Evolutionary conservation across 2,329 filamentous ascomycete genomes (phyloP).

Genomic region (Fusarium sp.): DNA sequence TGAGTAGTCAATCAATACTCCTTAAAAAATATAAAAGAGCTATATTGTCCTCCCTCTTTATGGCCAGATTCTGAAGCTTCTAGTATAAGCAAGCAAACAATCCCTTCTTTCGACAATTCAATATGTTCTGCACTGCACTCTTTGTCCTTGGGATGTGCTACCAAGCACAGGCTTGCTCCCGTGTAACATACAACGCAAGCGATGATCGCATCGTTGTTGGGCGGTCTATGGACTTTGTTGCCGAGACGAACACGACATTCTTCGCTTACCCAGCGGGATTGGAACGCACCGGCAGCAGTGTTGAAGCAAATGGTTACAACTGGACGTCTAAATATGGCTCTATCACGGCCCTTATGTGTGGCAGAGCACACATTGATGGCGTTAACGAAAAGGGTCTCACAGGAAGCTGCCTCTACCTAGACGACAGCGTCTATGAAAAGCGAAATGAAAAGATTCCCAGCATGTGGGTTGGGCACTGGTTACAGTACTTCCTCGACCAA

Average conservation of each 20-base stretch:
- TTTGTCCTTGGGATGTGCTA: not conserved
- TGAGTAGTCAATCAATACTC: not conserved
- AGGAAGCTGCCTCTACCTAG: not conserved
- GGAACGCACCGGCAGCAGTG: not conserved
- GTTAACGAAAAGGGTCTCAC: not conserved
- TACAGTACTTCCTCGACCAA: slow-evolving; percentile 1
- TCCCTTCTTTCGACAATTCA: not conserved
- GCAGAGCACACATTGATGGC: not conserved
- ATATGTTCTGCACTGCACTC: not conserved
- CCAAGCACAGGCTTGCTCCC: not conserved
- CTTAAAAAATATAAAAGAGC: not conserved
- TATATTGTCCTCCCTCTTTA: not conserved
- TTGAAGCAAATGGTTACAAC: not conserved
- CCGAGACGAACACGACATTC: slow-evolving; percentile 1
- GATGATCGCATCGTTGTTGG: not conserved
- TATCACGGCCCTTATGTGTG: not conserved
- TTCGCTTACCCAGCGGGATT: not conserved
- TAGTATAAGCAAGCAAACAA: not conserved
- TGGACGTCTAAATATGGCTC: slow-evolving; percentile 1
- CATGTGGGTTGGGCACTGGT: not conserved
- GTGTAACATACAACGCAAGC: not conserved
- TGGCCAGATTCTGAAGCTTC: not conserved
- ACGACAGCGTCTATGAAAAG: not conserved
- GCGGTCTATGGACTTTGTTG: not conserved
- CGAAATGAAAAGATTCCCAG: not conserved